Conservation (phyloP, 2,329 filamentous ascomycete species). For the Botrytis fabae region DNA sequence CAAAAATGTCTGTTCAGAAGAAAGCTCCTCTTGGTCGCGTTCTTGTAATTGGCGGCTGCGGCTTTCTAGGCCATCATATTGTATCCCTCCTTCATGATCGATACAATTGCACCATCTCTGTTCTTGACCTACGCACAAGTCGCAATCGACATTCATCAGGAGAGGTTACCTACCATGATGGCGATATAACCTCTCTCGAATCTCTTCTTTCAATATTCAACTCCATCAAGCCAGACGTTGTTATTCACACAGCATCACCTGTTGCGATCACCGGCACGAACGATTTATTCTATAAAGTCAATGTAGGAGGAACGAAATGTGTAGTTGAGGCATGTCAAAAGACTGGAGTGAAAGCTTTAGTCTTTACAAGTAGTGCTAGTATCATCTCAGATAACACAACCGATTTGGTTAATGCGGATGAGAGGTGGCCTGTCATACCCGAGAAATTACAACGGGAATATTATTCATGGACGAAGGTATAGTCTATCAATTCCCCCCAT, state of each 20-base stretch:
- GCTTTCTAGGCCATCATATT: constrained; percentile 81
- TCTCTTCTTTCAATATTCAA: constrained; percentile 64
- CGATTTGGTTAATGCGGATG: constrained; percentile 82
- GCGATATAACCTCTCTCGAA: constrained; percentile 70
- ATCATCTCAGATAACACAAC: constrained; percentile 79
- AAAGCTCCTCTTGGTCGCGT: constrained; percentile 60
- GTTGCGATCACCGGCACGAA: constrained; percentile 54
- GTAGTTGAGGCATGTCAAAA: constrained; percentile 72
- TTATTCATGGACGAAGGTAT: constrained; percentile 81
- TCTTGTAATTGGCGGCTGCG: constrained; percentile 79
- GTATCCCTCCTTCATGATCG: constrained; percentile 66
- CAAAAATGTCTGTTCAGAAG: constrained; percentile 16
- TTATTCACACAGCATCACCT: constrained; percentile 88
- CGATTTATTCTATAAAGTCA: constrained; percentile 74
- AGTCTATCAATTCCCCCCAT: background rate
- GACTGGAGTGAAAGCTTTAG: constrained; percentile 74
- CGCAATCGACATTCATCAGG: constrained; percentile 60
- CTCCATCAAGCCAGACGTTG: constrained; percentile 71
- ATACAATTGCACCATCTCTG: constrained; percentile 59
- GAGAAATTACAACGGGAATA: constrained; percentile 72
- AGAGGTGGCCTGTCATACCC: constrained; percentile 74
- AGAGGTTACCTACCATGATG: constrained; percentile 66
- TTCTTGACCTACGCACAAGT: constrained; percentile 70
- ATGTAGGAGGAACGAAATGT: constrained; percentile 80
- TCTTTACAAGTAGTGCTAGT: constrained; percentile 89